Evolutionary conservation across 108 stramenopile genomes (phyloP).

Genomic region (Conticribra guillardii): DNA sequence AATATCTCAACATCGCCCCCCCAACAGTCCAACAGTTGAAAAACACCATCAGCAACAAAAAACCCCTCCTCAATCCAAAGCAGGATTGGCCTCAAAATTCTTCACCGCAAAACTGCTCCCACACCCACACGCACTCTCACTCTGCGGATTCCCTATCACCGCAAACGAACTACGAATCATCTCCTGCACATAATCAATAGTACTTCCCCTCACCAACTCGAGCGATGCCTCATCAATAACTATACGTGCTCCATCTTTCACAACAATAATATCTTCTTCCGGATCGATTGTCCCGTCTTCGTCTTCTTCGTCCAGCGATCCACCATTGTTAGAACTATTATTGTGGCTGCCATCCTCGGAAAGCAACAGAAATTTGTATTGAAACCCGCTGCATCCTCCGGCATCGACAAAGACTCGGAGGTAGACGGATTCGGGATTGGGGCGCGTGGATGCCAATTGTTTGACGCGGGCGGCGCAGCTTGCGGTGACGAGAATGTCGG

Average conservation of each 20-base stretch:
- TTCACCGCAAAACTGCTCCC: slow-evolving; percentile 96
- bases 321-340: no score
- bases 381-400: slow-evolving; percentile 89
- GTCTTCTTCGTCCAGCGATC: slow-evolving; percentile 55
- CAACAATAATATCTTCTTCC: slow-evolving; percentile 60
- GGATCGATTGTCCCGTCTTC: slow-evolving; percentile 61
- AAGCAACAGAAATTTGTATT: slow-evolving; percentile 81
- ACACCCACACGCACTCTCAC: slow-evolving; percentile 97
- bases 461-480: slow-evolving; percentile 46
- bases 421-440: slow-evolving; percentile 54
- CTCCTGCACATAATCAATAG: slow-evolving; percentile 93
- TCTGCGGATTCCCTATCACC: slow-evolving; percentile 93
- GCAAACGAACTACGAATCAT: slow-evolving; percentile 97
- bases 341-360: slow-evolving; percentile 43
- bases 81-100: slow-evolving; percentile 91
- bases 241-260: slow-evolving; percentile 46
- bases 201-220: slow-evolving; percentile 88
- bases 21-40: no score
- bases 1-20: no score
- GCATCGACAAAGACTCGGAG: slow-evolving; percentile 88
- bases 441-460: slow-evolving; percentile 47
- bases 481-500: slow-evolving; percentile 37
- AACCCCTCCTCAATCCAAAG: slow-evolving; percentile 57
- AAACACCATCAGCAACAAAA: no score
- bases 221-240: slow-evolving; percentile 80